phyloP scores from a whole-genome alignment of 129 eudicot genomes.

The Saposhnikovia divaricata region DNA sequence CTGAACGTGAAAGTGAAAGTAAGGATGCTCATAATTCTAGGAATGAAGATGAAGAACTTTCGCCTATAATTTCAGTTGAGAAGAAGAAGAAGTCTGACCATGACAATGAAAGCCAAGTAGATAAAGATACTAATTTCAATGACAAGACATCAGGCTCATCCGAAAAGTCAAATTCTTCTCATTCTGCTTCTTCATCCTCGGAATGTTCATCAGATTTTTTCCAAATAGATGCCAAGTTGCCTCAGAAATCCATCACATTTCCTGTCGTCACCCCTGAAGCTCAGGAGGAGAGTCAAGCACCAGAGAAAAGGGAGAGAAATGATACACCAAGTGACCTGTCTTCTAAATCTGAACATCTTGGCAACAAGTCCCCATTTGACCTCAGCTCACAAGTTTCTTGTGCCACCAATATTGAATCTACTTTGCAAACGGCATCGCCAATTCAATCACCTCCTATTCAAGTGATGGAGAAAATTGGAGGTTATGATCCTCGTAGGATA shows the following conservation, averaged over 20 bases:
- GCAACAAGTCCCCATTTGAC: background rate
- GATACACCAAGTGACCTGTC: constrained; percentile 1
- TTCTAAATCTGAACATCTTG: constrained; percentile 13
- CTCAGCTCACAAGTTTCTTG: background rate
- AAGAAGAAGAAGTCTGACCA: constrained; percentile 15
- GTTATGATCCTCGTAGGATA: constrained; percentile 28
- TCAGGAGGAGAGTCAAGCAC: constrained; percentile 15
- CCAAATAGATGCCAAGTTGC: constrained; percentile 26
- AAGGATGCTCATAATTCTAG: background rate
- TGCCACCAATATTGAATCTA: constrained; percentile 31
- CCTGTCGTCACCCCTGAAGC: constrained; percentile 12
- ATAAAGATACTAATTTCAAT: constrained; percentile 3
- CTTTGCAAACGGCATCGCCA: constrained; percentile 16
- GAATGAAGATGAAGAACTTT: background rate
- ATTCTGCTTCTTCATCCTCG: constrained; percentile 22
- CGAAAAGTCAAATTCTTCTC: constrained; percentile 12
- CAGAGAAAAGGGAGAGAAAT: constrained; percentile 6
- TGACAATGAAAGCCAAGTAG: constrained; percentile 3
- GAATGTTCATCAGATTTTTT: constrained; percentile 17
- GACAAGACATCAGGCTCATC: background rate
- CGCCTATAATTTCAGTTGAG: constrained; percentile 1
- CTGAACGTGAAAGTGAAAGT: constrained; percentile 2
- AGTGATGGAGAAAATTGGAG: constrained; percentile 52
- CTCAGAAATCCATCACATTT: constrained; percentile 16
- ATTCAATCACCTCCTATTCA: constrained; percentile 55